Evolutionary conservation across 345 rosid genomes (phyloP).

Genomic region (Zanthoxylum bungeanum): DNA sequence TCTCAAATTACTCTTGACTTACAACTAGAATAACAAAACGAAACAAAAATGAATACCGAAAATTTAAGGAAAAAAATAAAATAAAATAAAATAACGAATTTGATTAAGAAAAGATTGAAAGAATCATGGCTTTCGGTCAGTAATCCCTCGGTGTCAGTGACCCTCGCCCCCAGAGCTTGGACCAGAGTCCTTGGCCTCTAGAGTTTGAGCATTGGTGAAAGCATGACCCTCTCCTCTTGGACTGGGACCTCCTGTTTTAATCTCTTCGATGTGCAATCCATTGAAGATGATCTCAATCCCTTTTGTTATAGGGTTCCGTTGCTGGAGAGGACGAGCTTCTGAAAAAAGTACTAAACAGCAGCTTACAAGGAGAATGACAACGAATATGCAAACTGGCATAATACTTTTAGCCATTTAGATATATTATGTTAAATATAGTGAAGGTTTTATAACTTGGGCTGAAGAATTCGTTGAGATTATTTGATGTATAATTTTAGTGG

Average conservation of each 20-base stretch:
- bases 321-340: conserved; percentile 36
- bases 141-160: conserved; percentile 24
- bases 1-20: no score
- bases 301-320: conserved; percentile 6
- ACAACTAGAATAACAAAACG: no score
- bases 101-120: not conserved
- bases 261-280: conserved; percentile 25
- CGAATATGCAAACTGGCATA: conserved; percentile 3
- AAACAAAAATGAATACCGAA: no score
- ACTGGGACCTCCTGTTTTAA: conserved; percentile 43
- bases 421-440: no score
- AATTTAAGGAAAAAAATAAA: no score
- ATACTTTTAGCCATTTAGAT: conserved; percentile 25
- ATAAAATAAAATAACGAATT: not conserved
- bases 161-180: conserved; percentile 31
- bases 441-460: not conserved
- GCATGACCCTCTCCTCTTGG: conserved; percentile 24
- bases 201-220: conserved; percentile 6
- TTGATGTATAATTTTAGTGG: not conserved
- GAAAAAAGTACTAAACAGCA: no score
- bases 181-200: conserved; percentile 18
- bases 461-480: not conserved
- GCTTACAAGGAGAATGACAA: conserved; percentile 15
- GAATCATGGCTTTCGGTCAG: not conserved
- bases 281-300: conserved; percentile 19